Base-by-base conservation (phyloP, 495 filamentous ascomycete species). In the Rhypophila decipiens region DNA sequence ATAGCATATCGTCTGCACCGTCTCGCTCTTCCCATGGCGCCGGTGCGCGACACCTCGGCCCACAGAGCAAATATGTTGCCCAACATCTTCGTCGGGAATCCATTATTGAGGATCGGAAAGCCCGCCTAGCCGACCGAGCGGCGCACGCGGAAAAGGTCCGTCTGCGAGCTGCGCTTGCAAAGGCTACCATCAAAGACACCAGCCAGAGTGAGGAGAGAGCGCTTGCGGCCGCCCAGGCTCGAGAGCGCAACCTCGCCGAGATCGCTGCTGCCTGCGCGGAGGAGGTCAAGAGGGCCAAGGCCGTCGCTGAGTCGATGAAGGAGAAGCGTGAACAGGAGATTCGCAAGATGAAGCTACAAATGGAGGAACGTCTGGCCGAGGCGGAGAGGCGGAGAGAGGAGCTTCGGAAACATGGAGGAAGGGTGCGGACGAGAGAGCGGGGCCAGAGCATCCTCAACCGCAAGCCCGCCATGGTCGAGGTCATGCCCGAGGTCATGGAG, bases 71-170 rank as follows among this genome's bases (percentile, higher is more conserved):
- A 56, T 78, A 91, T 65, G 73, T 95, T 45, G 90, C 88, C 24
- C 89, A 95, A 59, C 88, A 96, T 58, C 77, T 96, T 31, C 88
- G 90, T 24, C 87, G 90, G 39, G 84, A 87, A 7, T 91, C 88
- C 20, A 95, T 98, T 44, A 76, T 97, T 47, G 91, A 98, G 64
- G 87, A 79, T 57, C 87, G 93, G 34, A 96, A 95, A 64, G 93
- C 90, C 5, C 82, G 90, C 39, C 78, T 97, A 21, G 93, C 94
- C 44, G 93, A 95, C 63, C 80, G 91, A 36, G 94, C 91, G 10
- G 87, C 88, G 36, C 89, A 98, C 69, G 93, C 90, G 39, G 93
- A 98, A 64, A 90, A 95, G 70, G 93, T 98, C n/a, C 87, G 93
- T 47, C 70, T 93, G 44, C 85, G 86, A 45, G 93, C 87, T 37